Percentiles rank a stretch among this genome's conserved stretches.
Conservation (phyloP, 768 basidiomycete genomes). For the Amanita exitialis region DNA sequence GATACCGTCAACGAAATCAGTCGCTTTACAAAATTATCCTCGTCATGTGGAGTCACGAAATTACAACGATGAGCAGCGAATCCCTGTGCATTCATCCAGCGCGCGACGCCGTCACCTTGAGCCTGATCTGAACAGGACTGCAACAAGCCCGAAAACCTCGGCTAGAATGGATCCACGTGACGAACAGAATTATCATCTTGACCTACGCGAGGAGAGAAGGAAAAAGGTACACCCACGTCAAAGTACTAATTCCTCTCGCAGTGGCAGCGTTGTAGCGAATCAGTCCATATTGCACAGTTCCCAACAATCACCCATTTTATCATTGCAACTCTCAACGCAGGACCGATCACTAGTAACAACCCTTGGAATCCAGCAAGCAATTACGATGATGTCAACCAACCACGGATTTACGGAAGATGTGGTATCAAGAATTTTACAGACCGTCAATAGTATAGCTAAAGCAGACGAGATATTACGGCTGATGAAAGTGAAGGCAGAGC, state of each 20-base stretch:
- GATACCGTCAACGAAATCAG: neutral
- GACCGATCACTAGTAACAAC: conserved; percentile 1
- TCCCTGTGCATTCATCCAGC: neutral
- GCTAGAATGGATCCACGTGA: too few relatives aligned
- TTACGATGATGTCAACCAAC: conserved; percentile 32
- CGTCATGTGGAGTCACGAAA: neutral
- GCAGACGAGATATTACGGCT: conserved; percentile 26
- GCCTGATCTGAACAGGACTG: too few relatives aligned
- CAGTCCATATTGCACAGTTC: neutral
- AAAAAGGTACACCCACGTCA: neutral
- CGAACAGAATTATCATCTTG: neutral
- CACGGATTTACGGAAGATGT: conserved; percentile 32
- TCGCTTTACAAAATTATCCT: neutral
- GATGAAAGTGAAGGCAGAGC: conserved; percentile 29
- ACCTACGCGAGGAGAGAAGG: conserved; percentile 1
- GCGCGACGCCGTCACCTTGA: neutral
- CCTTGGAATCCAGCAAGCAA: conserved; percentile 15
- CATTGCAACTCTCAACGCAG: conserved; percentile 3
- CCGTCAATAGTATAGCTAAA: conserved; percentile 22
- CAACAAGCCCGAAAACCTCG: too few relatives aligned
- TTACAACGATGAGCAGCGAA: neutral
- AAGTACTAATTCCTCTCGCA: neutral
- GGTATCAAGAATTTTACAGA: conserved; percentile 27
- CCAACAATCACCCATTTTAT: neutral
- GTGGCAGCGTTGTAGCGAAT: neutral